These are phyloP conservation scores for Rhodomyrtus tomentosa DNA, from an alignment of 345 rosid species.

Conservation along the genomic window DNA sequence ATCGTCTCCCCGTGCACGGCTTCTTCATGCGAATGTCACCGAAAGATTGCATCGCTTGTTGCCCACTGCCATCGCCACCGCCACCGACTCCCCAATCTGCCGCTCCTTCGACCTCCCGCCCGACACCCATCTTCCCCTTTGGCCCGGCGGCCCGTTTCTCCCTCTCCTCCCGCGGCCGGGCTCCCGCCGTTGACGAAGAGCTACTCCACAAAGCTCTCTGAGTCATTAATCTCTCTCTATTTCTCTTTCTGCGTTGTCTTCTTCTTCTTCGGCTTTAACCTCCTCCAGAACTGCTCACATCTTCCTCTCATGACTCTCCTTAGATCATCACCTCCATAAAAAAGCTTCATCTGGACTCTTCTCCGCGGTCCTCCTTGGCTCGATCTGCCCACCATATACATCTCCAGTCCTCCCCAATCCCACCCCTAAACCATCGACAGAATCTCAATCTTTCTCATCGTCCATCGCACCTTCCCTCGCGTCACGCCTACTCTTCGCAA, in stretches of 20 bases:
- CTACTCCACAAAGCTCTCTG: too few relatives aligned
- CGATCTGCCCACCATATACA: neutral
- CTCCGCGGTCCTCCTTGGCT: neutral
- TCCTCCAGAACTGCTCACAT: neutral
- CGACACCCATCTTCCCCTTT: neutral
- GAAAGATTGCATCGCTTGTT: too few relatives aligned
- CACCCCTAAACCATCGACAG: too few relatives aligned
- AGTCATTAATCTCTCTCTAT: neutral
- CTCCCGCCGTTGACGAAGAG: neutral
- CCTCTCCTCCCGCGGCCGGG: neutral
- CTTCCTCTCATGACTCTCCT: neutral
- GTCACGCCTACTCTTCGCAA: neutral
- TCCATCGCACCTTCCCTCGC: neutral
- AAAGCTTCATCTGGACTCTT: slow-evolving; percentile 4
- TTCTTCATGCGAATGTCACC: too few relatives aligned
- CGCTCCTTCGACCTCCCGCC: neutral
- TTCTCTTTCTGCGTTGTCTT: neutral
- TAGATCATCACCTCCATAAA: neutral
- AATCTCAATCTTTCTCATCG: too few relatives aligned
- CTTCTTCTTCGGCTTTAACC: neutral
- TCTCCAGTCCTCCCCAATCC: neutral
- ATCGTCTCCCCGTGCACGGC: too few relatives aligned
- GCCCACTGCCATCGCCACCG: too few relatives aligned
- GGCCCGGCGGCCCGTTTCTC: neutral
- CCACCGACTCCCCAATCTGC: slow-evolving; percentile 1